Conservation (phyloP, 1,284 basidiomycete species). For the Fomitopsis betulina region DNA sequence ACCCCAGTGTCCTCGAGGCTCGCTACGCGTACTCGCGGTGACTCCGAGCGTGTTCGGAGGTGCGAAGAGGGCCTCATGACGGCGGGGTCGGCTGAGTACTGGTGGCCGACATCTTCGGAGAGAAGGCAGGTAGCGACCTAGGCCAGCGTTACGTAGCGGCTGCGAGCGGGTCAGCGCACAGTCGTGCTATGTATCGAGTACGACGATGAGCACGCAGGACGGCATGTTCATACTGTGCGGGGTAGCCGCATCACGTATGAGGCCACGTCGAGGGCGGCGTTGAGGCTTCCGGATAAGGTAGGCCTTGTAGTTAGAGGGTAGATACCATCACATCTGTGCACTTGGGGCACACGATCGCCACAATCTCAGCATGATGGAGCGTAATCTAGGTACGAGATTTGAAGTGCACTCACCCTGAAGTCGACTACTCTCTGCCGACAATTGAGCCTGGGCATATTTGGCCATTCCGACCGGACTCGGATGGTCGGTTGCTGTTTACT, state of each 20-base stretch:
- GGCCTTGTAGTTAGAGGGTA: slow-evolving; percentile 9
- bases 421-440: not conserved
- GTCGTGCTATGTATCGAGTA: too few relatives aligned
- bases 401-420: not conserved
- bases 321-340: slow-evolving; percentile 13
- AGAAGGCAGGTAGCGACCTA: not conserved
- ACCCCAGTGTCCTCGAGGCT: not conserved
- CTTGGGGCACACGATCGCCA: slow-evolving; percentile 11
- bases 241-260: not conserved
- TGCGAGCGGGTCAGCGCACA: not conserved
- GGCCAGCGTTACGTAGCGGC: not conserved
- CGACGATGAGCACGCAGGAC: not conserved
- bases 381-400: slow-evolving; percentile 3
- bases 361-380: slow-evolving; percentile 6
- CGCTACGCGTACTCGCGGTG: not conserved
- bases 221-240: not conserved
- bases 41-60: not conserved
- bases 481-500: not conserved
- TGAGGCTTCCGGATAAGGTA: slow-evolving; percentile 10
- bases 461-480: not conserved
- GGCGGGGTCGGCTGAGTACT: not conserved
- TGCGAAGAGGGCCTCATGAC: not conserved
- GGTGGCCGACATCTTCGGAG: not conserved
- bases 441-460: not conserved
- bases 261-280: not conserved